Evolutionary conservation across 345 rosid genomes (phyloP).

Genomic region (Eucalyptus fibrosa): DNA sequence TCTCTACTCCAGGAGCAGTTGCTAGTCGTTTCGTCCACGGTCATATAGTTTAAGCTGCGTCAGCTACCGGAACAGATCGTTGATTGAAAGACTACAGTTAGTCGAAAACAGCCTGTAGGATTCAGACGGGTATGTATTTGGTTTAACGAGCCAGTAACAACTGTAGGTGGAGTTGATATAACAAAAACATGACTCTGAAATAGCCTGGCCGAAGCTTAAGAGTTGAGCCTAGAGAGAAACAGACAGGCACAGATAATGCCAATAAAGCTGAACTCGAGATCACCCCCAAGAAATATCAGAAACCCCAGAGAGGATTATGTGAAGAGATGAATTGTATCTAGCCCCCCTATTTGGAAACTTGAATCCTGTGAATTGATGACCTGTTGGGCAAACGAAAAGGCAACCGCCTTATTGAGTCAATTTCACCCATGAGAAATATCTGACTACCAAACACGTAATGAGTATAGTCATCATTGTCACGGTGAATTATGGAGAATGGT

Average conservation of each 20-base stretch:
- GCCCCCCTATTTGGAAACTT: slow-evolving; percentile 29
- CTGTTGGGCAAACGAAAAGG: slow-evolving; percentile 20
- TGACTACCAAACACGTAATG: slow-evolving; percentile 9
- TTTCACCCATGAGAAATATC: slow-evolving; percentile 33
- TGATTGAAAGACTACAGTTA: neutral
- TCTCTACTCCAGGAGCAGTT: slow-evolving; percentile 72
- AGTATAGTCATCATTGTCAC: slow-evolving; percentile 2
- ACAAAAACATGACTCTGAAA: neutral
- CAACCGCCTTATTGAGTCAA: slow-evolving; percentile 20
- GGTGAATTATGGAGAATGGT: slow-evolving; percentile 12
- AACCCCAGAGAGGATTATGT: slow-evolving; percentile 9
- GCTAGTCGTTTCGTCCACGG: slow-evolving; percentile 53
- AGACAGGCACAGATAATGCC: slow-evolving; percentile 7
- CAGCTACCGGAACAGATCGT: neutral
- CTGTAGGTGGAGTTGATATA: neutral
- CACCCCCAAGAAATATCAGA: slow-evolving; percentile 22
- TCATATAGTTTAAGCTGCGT: slow-evolving; percentile 16
- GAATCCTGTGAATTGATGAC: slow-evolving; percentile 40
- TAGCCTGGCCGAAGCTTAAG: slow-evolving; percentile 1
- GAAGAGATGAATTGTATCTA: slow-evolving; percentile 33
- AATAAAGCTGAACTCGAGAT: slow-evolving; percentile 17
- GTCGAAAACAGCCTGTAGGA: neutral
- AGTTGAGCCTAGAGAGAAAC: slow-evolving; percentile 1
- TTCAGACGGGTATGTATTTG: neutral
- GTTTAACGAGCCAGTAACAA: neutral